Percentiles rank a stretch among this genome's conserved stretches.
These are phyloP conservation scores for Auxenochlorella pyrenoidosa DNA, from an alignment of 139 green algal species.

Conservation along the genomic window DNA sequence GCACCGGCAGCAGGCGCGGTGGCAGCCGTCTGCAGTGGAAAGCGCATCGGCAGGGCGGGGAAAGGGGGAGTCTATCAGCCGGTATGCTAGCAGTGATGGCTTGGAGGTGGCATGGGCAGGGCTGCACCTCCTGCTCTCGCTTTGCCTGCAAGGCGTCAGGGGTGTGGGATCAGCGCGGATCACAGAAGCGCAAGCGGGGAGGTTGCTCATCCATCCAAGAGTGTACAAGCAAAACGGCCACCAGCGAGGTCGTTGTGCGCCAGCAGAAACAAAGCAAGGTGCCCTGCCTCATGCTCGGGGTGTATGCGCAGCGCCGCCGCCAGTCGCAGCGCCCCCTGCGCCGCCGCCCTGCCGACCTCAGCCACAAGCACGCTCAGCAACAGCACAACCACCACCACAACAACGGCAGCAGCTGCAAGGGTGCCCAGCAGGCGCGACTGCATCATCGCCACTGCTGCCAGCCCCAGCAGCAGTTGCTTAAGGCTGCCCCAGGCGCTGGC, in stretches of 20 bases:
- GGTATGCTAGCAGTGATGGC: no score
- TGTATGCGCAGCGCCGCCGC: neutral
- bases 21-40: neutral
- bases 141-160: no score
- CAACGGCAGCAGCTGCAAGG: neutral
- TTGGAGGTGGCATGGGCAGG: no score
- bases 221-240: no score
- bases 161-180: no score
- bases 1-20: neutral
- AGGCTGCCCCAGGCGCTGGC: neutral
- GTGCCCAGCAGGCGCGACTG: conserved; percentile 2
- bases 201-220: neutral
- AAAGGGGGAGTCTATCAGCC: no score
- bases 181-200: no score
- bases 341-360: neutral
- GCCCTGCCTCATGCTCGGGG: neutral
- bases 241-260: no score
- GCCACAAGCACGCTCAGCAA: conserved; percentile 3
- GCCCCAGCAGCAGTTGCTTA: conserved; percentile 3
- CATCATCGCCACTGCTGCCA: conserved; percentile 19
- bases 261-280: no score
- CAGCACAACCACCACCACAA: conserved; percentile 12
- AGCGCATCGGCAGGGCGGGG: neutral
- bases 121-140: no score
- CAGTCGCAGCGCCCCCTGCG: neutral